Base-by-base conservation (phyloP, 148 eudicot genomes). In the Arctostaphylos glauca region DNA sequence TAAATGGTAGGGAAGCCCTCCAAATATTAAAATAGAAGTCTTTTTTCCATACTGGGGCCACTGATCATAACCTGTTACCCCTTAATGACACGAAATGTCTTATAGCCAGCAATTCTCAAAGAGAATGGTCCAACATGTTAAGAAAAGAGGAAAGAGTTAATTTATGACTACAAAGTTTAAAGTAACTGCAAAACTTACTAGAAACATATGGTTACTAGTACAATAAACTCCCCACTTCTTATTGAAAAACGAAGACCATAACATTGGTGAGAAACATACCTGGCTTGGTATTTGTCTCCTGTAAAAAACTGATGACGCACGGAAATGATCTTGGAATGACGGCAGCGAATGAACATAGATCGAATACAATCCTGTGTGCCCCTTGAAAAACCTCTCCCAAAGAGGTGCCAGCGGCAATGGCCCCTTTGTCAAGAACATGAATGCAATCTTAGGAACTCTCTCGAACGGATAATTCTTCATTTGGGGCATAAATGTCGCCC, bases 401-500 rank as follows among this genome's bases (percentile, higher is more conserved):
- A 96, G 84, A 72, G 95, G 98, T 9, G 98, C 94, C 77, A 96
- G 85, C 6, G 98, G 98, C 92, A 96, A 89, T 21, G 98, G 98
- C 23, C 98, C 98, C 78, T 94, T 96, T 3, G 97, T 83, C 93
- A 96, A 89, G 91, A 96, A 96, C 98, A 96, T 96, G 81, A 96
- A 96, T 6, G 98, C 98, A 83, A 96, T 86, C 86, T 94, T 96
- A 12, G 98, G 98, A 62, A 80, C 82, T 85, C 98, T 90, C 2
- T 43, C 31, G 58, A 91, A 95, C 4, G 98, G 98, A 81, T 91
- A 91, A 60, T 82, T 88, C 60, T 88, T 91, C 18, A 91, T 88
- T 5, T 83, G 80, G 23, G 98, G 96, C 76, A 78, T 91, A 74
- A 94, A 84, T 10, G 98, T 86, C 1, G 98, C 96, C 86, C 96